These are phyloP conservation scores for Colletotrichum sp. DNA, from an alignment of 2,329 filamentous ascomycete species.

Conservation along the genomic window DNA sequence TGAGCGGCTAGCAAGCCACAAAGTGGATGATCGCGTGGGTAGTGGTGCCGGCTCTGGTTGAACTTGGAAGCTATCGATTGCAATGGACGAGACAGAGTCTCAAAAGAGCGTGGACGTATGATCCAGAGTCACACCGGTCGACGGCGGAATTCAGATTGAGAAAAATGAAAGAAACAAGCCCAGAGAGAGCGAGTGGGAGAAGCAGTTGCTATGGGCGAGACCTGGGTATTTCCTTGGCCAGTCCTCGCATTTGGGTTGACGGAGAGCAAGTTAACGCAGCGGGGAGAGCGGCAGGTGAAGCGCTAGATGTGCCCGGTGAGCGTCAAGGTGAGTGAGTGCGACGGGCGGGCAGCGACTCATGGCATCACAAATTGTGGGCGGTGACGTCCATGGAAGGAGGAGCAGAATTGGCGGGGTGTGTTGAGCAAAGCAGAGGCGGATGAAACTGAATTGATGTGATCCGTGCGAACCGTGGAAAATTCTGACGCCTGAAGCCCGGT, in stretches of 20 bases:
- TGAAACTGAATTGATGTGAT: slow-evolving; percentile 1
- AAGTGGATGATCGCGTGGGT: not conserved
- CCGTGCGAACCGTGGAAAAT: slow-evolving; percentile 4
- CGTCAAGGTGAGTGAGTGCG: slow-evolving; percentile 1
- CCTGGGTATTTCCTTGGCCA: not conserved
- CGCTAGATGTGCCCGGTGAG: slow-evolving; percentile 1
- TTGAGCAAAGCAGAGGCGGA: not conserved
- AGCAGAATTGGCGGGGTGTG: not conserved
- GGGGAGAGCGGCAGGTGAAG: not conserved
- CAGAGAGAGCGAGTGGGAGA: not conserved
- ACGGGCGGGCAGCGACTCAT: slow-evolving; percentile 3
- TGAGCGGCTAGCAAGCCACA: slow-evolving; percentile 2
- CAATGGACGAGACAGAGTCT: not conserved
- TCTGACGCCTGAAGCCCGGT: not conserved
- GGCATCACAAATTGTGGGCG: slow-evolving; percentile 11
- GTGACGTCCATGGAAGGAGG: slow-evolving; percentile 3
- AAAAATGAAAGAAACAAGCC: not conserved
- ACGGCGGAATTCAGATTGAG: not conserved
- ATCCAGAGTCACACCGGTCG: not conserved
- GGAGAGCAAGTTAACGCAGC: not conserved
- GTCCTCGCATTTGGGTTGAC: not conserved
- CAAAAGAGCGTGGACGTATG: not conserved
- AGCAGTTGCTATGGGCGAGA: not conserved
- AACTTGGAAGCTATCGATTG: not conserved
- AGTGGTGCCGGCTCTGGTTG: not conserved